Evolutionary conservation across 2,329 filamentous ascomycete genomes (phyloP).

Genomic region (Geosmithia flava): DNA sequence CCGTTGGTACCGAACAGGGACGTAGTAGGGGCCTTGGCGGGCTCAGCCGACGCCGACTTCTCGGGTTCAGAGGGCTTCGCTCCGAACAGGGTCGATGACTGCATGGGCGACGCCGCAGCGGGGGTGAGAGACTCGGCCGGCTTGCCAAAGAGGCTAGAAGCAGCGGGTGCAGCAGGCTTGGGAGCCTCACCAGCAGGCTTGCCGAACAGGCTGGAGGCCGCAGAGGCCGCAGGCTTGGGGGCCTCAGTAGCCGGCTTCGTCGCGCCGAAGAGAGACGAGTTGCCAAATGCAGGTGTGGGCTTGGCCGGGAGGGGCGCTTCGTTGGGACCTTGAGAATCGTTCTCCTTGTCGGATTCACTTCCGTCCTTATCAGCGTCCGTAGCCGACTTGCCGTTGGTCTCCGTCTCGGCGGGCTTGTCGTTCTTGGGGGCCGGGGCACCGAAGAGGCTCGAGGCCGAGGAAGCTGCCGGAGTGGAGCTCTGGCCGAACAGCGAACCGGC

Average conservation of each 20-base stretch:
- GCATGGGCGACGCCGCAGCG: slow-evolving; percentile 10
- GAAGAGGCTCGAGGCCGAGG: slow-evolving; percentile 16
- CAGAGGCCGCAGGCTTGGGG: slow-evolving; percentile 12
- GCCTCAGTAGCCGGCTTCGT: slow-evolving; percentile 17
- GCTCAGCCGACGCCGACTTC: slow-evolving; percentile 11
- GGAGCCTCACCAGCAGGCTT: slow-evolving; percentile 16
- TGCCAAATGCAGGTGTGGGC: slow-evolving; percentile 14
- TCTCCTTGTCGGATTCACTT: slow-evolving; percentile 31
- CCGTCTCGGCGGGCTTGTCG: slow-evolving; percentile 14
- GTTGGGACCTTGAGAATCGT: slow-evolving; percentile 23
- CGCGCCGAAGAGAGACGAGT: slow-evolving; percentile 15
- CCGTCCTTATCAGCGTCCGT: slow-evolving; percentile 19
- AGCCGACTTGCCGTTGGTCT: slow-evolving; percentile 8
- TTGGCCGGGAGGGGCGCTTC: slow-evolving; percentile 3
- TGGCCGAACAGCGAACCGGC: background rate
- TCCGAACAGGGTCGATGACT: slow-evolving; percentile 21
- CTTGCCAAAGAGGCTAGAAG: slow-evolving; percentile 19
- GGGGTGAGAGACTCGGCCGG: slow-evolving; percentile 13
- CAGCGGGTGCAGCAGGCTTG: slow-evolving; percentile 13
- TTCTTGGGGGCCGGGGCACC: slow-evolving; percentile 16
- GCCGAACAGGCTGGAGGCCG: slow-evolving; percentile 11
- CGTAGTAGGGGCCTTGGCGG: slow-evolving; percentile 1
- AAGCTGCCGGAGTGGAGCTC: slow-evolving; percentile 11
- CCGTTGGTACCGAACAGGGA: slow-evolving; percentile 7
- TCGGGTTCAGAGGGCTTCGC: slow-evolving; percentile 15